phyloP scores from a whole-genome alignment of 805 yeast genomes.

The Wickerhamomyces chaumierensis region DNA sequence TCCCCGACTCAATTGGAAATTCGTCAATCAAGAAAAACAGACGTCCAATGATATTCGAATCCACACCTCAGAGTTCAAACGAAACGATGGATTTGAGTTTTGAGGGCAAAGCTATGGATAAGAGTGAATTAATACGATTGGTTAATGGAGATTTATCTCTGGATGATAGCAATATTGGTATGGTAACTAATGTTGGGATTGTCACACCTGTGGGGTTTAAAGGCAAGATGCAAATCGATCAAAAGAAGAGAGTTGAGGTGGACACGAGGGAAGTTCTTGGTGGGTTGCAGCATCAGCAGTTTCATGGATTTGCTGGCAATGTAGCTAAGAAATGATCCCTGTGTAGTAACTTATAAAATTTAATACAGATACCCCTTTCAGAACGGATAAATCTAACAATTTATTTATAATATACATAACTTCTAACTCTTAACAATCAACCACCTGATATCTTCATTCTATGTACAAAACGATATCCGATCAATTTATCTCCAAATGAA shows the following conservation, averaged over 20 bases:
- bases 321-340: too few species aligned
- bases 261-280: slow-evolving; percentile 14
- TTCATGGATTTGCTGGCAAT: too few species aligned
- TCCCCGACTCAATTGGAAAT: slow-evolving; percentile 4
- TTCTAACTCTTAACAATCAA: too few species aligned
- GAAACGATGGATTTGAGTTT: slow-evolving; percentile 29
- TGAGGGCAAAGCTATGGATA: slow-evolving; percentile 34
- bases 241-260: slow-evolving; percentile 5
- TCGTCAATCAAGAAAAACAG: slow-evolving; percentile 18
- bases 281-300: background rate
- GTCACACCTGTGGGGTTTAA: slow-evolving; percentile 1
- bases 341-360: too few species aligned
- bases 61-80: slow-evolving; percentile 4
- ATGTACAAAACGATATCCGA: too few species aligned
- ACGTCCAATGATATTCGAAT: slow-evolving; percentile 9
- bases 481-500: too few species aligned
- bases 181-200: slow-evolving; percentile 20
- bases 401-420: too few species aligned
- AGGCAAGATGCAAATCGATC: too few species aligned
- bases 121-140: slow-evolving; percentile 28
- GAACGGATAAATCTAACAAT: too few species aligned
- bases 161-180: slow-evolving; percentile 20
- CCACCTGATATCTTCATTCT: background rate
- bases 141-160: slow-evolving; percentile 17
- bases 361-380: too few species aligned